Percentiles rank a stretch among this genome's conserved stretches.
Conservation (phyloP, 179 eudicot species). For the Spinacia oleracea region DNA sequence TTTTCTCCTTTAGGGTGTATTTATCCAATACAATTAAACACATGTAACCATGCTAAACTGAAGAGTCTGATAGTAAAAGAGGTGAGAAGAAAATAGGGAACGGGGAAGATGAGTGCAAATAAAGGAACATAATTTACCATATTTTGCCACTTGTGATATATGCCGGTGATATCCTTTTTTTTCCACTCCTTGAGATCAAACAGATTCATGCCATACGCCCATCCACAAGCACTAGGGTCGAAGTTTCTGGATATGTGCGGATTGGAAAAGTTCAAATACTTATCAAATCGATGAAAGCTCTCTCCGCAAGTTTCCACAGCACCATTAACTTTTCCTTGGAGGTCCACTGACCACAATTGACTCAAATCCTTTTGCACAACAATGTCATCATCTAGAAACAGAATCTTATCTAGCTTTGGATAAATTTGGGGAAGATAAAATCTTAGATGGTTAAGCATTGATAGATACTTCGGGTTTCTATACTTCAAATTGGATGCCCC, state of each 20-base stretch:
- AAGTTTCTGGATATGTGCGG: conserved; percentile 77
- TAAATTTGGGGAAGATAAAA: conserved; percentile 91
- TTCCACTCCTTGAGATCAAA: conserved; percentile 91
- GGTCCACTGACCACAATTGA: conserved; percentile 73
- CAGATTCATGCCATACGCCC: conserved; percentile 96
- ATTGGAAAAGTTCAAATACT: conserved; percentile 81
- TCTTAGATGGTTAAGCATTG: conserved; percentile 89
- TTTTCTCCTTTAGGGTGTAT: neutral
- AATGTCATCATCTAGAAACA: conserved; percentile 90
- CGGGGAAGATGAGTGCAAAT: neutral
- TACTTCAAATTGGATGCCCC: conserved; percentile 87
- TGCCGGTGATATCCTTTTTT: conserved; percentile 76
- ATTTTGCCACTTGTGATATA: conserved; percentile 91
- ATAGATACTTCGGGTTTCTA: conserved; percentile 91
- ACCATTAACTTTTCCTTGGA: conserved; percentile 84
- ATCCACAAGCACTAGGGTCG: conserved; percentile 88
- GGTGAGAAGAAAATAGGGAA: neutral
- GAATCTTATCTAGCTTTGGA: conserved; percentile 80
- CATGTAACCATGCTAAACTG: neutral
- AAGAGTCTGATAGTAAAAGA: neutral
- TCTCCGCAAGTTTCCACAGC: conserved; percentile 93
- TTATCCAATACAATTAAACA: neutral
- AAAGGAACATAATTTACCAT: conserved; percentile 47
- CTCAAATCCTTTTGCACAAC: conserved; percentile 88
- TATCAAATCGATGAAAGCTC: conserved; percentile 83